Evolutionary conservation across 2,329 filamentous ascomycete species (phyloP), one percentile per base, ranked within the genome.

Genomic region (Acephala macrosclerotiorum): DNA sequence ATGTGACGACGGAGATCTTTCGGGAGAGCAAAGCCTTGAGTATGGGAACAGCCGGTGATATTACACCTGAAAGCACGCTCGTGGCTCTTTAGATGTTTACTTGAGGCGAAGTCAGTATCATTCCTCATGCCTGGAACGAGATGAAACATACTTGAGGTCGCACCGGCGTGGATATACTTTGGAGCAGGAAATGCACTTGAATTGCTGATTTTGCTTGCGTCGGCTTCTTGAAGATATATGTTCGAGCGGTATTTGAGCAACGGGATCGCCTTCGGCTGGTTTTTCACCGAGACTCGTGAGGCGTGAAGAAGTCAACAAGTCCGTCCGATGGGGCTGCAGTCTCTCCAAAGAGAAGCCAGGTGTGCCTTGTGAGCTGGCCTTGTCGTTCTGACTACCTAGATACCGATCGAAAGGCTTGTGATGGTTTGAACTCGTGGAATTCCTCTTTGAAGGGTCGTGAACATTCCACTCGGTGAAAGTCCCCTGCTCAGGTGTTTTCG

Each of bases 1-100:
- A 56, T 64, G 38, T 66, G 66, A 14, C 66, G 63, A 1, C 60
- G 47, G 35, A 63, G 63, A 36, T 68, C 66, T 51, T 66, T 66
- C 8, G 25, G 47, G 11, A 66, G 38, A n/a, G 60, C 53, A 49
- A 68, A 68, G 20, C 66, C 66, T 49, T 57, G 33, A 6, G 22
- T 64, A n/a, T 61, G 18, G 20, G 35, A 33, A 51, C 66, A 68
- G 26, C 63, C 66, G 16, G 45, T 8, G 20, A 63, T 60, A 26
- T 49, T 45, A 22, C 66, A 68, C 38, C 35, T 61, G 40, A 66
- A 66, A 6, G 47, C 29, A 25, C 60, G 63, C 16, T 57, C 40
- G 47, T 66, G 63, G 47, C 56, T 60, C 55, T 55, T 65, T 36
- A 16, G n/a, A 25, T 68, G 63, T 53, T 68, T 68, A 14, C 60